phyloP scores from a whole-genome alignment of 2,329 filamentous ascomycete species.

The Colletotrichum sp. region DNA sequence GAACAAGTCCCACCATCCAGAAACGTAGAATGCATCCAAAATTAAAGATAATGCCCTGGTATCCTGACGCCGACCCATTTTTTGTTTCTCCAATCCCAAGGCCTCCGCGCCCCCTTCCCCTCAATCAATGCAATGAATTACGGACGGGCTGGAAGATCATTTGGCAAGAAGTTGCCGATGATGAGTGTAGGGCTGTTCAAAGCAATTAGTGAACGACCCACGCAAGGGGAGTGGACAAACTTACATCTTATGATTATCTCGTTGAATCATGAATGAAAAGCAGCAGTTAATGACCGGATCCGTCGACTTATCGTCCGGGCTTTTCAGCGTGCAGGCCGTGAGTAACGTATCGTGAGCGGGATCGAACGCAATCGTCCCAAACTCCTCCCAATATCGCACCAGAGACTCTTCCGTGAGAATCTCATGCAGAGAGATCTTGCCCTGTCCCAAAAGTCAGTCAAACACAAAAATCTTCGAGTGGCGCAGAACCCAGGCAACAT shows the following conservation, averaged over 20 bases:
- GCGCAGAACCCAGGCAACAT: slow-evolving; percentile 43
- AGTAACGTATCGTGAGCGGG: slow-evolving; percentile 91
- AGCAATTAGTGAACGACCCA: slow-evolving; percentile 32
- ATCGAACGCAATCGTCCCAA: slow-evolving; percentile 97
- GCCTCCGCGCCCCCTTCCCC: slow-evolving; percentile 9
- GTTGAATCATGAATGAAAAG: slow-evolving; percentile 95
- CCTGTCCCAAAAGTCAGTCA: slow-evolving; percentile 55
- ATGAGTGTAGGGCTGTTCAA: slow-evolving; percentile 82
- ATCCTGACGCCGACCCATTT: slow-evolving; percentile 15
- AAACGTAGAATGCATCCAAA: not conserved
- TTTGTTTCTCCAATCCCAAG: not conserved
- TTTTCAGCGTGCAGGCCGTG: slow-evolving; percentile 91
- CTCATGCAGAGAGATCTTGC: slow-evolving; percentile 92
- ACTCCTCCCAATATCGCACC: slow-evolving; percentile 99
- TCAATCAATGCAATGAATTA: slow-evolving; percentile 38
- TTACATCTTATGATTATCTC: slow-evolving; percentile 96
- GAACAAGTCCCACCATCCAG: not conserved
- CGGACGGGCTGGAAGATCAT: slow-evolving; percentile 58
- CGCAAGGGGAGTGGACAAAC: slow-evolving; percentile 36
- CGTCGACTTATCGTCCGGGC: slow-evolving; percentile 71
- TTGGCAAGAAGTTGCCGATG: slow-evolving; percentile 94
- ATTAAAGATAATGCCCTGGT: slow-evolving; percentile 5
- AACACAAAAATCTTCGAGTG: not conserved
- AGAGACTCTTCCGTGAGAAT: slow-evolving; percentile 94
- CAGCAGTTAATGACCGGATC: slow-evolving; percentile 86